These are phyloP conservation scores for Sporothrix protearum DNA, from an alignment of 2,329 filamentous ascomycete species.

Conservation along the genomic window DNA sequence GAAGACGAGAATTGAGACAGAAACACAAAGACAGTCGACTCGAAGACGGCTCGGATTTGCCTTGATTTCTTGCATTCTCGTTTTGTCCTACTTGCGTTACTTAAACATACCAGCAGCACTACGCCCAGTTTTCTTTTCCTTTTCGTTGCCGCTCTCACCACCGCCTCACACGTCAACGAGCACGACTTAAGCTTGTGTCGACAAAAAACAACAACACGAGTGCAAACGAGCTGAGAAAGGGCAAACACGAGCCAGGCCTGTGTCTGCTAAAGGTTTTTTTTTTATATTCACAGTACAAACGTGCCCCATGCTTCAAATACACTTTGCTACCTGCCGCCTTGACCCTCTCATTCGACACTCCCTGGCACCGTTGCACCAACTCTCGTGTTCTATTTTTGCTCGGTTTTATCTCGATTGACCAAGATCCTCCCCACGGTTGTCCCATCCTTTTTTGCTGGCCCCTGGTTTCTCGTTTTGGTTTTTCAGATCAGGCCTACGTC, in stretches of 20 bases:
- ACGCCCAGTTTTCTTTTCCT: neutral
- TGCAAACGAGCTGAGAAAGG: neutral
- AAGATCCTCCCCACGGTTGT: neutral
- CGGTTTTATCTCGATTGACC: neutral
- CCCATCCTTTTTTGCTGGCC: neutral
- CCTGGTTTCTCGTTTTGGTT: neutral
- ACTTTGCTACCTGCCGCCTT: neutral
- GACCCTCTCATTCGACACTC: neutral
- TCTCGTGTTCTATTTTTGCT: neutral
- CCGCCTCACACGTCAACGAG: neutral
- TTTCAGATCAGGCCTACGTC: neutral
- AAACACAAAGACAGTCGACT: neutral
- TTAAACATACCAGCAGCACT: neutral
- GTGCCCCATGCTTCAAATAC: neutral
- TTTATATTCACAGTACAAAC: neutral
- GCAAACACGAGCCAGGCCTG: neutral
- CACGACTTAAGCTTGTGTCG: neutral
- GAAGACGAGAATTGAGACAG: neutral
- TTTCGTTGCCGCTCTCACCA: neutral
- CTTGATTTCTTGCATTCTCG: neutral
- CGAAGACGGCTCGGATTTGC: neutral
- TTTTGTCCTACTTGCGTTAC: constrained; percentile 6
- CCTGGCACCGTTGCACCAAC: neutral
- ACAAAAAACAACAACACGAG: neutral
- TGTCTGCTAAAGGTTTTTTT: neutral